Evolutionary conservation across 768 basidiomycete genomes (phyloP), one percentile per base, ranked within the genome.

Genomic region (Tulasnella sp.): DNA sequence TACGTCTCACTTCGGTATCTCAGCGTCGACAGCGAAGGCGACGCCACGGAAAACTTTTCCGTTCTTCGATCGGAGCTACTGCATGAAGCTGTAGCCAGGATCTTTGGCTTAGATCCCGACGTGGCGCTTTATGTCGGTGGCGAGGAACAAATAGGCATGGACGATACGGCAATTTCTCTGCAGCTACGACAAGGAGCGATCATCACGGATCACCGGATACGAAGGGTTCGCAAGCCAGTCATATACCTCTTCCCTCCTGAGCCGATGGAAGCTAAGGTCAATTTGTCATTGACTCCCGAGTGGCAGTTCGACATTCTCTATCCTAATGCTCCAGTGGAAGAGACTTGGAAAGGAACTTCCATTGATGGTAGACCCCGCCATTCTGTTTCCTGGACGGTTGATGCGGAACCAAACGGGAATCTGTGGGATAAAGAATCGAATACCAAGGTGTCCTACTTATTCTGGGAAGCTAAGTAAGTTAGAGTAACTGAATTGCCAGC

Each of bases 391-490:
- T 73, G 71, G 71, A 73, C 26, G 23, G 71, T 73, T 15, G 46
- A 42, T 9, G 71, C 71, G 40, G 40, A 48, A 15, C 71, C 71
- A 37, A 48, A 73, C 35, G 71, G 71, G 10, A 32, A 40, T 42
- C 32, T 73, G 23, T 42, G 40, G 46, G 71, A 73, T 26, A 73
- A 73, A 32, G 71, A 40, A 26, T 73, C 71, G 13, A 32, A 32
- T 26, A 40, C 46, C 46, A 48, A 73, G 7, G 71, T 73, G 39
- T n/a, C 71, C n/a, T 73, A 73, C 37, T 37, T 73, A 15, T 73
- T 73, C 37, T 73, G 71, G 71, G 71, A 73, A 40, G 71, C 71
- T 5, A 48, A 73, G 71, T 73, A 37, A 73, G 71, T 73, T 42
- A 15, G 3, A 26, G 5, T 7, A 20, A 40, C 37, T 16, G 3